Base-by-base conservation (phyloP, 1,284 basidiomycete genomes). In the Austropuccinia psidii region DNA sequence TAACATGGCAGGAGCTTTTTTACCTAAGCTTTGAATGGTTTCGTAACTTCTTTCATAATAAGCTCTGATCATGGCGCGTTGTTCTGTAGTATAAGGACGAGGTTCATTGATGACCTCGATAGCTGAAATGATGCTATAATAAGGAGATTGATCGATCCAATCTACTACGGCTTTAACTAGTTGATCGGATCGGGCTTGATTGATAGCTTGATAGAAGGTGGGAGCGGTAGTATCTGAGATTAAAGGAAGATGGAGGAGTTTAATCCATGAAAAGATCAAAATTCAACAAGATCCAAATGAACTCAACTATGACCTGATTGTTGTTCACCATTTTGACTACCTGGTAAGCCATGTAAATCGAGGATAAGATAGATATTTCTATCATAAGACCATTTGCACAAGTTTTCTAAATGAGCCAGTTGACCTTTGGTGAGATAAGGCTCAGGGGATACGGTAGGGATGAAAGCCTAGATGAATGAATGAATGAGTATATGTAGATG, bases 311-410 rank as follows among this genome's bases (percentile, higher is more conserved):
- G 77, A 19, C 79, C 79, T 21, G 76, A 77, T 27, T 76, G 75
- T 65, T 79, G 76, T 64, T 79, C 79, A 31, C 79, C 79, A 74
- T 79, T 79, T 76, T 83, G 82, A n/a, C 79, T 80, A 49, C 82
- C 82, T 13, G 82, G 82, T 72, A 83, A 77, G 37, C 81, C 82
- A 77, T 83, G 82, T 43, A 82, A 75, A 73, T 83, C 82, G 58
- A 83, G 77, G 74, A 82, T 75, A 43, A 80, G 80, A 74, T 82
- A 82, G 78, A 83, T 82, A 60, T 77, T 77, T 49, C 81, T 79
- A 24, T 75, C 74, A 76, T 82, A 79, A 77, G 39, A 54, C 76
- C 35, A 78, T 68, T 61, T 77, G 76, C 13, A 76, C 58, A 29
- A 75, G 74, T 55, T 52, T 60, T 60, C 67, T 17, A 69, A 57